These are phyloP conservation scores for Oryza glumipatula DNA, from an alignment of 176 grass and related monocot genomes.

Conservation along the genomic window DNA sequence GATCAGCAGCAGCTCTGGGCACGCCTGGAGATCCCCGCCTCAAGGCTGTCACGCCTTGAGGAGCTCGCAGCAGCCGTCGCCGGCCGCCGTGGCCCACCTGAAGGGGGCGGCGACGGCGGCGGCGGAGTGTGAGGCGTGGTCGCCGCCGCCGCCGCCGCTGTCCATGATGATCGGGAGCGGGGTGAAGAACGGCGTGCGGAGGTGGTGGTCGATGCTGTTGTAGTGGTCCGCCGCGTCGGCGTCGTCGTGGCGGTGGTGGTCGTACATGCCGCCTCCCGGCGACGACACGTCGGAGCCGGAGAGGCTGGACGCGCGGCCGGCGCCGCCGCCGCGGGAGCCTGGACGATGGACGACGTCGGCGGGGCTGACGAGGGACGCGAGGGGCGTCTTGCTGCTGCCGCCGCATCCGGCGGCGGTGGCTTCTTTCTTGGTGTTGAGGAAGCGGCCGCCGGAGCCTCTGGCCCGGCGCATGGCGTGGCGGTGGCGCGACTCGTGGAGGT, in stretches of 20 bases:
- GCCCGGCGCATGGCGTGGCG: constrained; percentile 86
- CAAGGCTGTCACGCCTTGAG: constrained; percentile 66
- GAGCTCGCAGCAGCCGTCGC: constrained; percentile 72
- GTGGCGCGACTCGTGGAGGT: constrained; percentile 91
- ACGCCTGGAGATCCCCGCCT: constrained; percentile 36
- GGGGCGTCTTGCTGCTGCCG: constrained; percentile 27
- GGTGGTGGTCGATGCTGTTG: constrained; percentile 52
- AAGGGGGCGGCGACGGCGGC: constrained; percentile 26
- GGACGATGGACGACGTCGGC: no score
- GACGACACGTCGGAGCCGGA: constrained; percentile 73
- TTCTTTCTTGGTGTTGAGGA: constrained; percentile 90
- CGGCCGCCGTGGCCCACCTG: constrained; percentile 61
- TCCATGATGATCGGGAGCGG: constrained; percentile 66
- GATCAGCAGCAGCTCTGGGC: background rate
- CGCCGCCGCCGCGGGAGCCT: background rate
- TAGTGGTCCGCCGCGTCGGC: constrained; percentile 43
- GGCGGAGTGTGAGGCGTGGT: constrained; percentile 13
- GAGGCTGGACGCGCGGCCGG: constrained; percentile 44
- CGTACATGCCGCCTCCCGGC: constrained; percentile 45
- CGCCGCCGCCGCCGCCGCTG: constrained; percentile 31
- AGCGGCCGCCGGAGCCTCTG: constrained; percentile 80
- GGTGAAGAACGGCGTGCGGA: constrained; percentile 68
- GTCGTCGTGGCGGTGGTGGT: constrained; percentile 38
- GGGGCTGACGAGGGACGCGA: no score
- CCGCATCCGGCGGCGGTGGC: background rate